Base-by-base conservation (phyloP, 805 yeast genomes). In the Kodamaea neixiangensis region DNA sequence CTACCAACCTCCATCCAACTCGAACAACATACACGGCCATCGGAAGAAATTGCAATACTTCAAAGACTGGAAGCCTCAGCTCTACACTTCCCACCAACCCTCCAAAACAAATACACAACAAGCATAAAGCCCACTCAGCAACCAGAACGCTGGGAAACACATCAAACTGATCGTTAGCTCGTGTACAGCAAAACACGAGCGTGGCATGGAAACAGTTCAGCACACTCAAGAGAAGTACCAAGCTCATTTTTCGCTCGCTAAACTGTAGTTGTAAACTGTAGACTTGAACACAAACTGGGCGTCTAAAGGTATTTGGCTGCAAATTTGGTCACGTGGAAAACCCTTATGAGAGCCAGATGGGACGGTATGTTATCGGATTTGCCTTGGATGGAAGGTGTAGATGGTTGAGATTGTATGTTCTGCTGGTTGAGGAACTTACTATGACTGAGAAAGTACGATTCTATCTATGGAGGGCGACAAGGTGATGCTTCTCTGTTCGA, bases 201-300 rank as follows among this genome's bases (percentile, higher is more conserved):
- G 21, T 17, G 7, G 21, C 4, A 11, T 37, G 13, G 19, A 37
- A 37, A 17, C 21, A 37, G 11, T 37, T 37, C n/a, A 37, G 13
- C n/a, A 19, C 41, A 17, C 41, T 14, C 41, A 37, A 37, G n/a
- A 37, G 21, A 17, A 17, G 21, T 6, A 37, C 11, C 20, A 37
- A 37, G 20, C 20, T 6, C 41, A 37, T 37, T 37, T 37, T 17
- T 19, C 21, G 41, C 15, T 37, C 19, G 4, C 41, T 15, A 37
- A 37, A 37, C 41, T 37, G 41, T 37, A 37, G 19, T 37, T 37
- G 21, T 20, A 37, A 37, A 37, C 41, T 37, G 41, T 37, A 37
- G 15, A 18, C 2, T 37, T 5, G 10, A 25, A 7, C 10, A 25
- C 31, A 25, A 25, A 25, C 31, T 25, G 11, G 31, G 31, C 31